Evolutionary conservation across 164 flowering plant genomes (phyloP).

Genomic region (Brasenia schreberi): DNA sequence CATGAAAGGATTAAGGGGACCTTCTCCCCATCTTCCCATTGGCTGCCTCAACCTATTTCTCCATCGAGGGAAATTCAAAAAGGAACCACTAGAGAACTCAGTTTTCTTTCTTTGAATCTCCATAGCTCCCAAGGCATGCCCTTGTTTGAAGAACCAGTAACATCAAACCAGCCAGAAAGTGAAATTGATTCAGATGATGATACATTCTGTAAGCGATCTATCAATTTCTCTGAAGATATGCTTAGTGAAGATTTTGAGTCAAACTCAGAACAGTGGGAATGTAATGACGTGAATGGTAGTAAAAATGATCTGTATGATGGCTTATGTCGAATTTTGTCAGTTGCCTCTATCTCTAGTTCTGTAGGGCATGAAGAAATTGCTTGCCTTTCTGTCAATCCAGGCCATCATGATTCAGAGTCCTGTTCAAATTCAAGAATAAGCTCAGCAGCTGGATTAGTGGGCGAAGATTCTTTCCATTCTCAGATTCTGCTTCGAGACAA

Average conservation of each 20-base stretch:
- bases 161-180: not conserved
- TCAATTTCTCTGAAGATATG: slow-evolving; percentile 48
- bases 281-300: slow-evolving; percentile 29
- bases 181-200: slow-evolving; percentile 67
- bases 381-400: slow-evolving; percentile 3
- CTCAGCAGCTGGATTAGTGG: not conserved
- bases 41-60: slow-evolving; percentile 47
- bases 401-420: not conserved
- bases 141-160: not conserved
- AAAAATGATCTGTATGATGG: slow-evolving; percentile 41
- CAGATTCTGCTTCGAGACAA: not conserved
- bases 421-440: not conserved
- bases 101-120: not conserved
- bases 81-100: not conserved
- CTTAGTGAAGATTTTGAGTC: slow-evolving; percentile 32
- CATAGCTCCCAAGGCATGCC: not conserved
- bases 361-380: slow-evolving; percentile 20
- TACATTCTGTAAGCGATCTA: slow-evolving; percentile 70
- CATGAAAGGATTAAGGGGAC: slow-evolving; percentile 29
- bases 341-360: slow-evolving; percentile 35
- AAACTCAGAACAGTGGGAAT: slow-evolving; percentile 76
- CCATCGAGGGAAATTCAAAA: slow-evolving; percentile 18
- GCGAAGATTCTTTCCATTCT: not conserved
- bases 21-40: slow-evolving; percentile 68
- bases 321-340: slow-evolving; percentile 34